phyloP scores from a whole-genome alignment of 2,329 filamentous ascomycete species.

The Trichophyton schoenleinii region DNA sequence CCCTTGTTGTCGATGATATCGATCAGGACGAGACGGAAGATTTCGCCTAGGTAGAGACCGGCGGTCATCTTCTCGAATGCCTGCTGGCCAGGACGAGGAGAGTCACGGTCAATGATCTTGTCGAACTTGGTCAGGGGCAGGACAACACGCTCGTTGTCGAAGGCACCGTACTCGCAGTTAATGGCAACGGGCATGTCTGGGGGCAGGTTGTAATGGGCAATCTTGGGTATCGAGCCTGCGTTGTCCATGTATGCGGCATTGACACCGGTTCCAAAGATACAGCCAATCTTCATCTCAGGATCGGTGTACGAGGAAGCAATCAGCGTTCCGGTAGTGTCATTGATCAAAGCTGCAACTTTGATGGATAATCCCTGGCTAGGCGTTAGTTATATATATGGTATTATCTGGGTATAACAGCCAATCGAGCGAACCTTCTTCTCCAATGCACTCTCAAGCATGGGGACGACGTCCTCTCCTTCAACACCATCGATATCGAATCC shows the following conservation, averaged over 20 bases:
- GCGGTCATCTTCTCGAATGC: conserved; percentile 98
- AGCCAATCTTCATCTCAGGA: conserved; percentile 80
- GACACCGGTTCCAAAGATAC: conserved; percentile 96
- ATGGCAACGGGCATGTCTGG: conserved; percentile 79
- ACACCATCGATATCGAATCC: conserved; percentile 90
- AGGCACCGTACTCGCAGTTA: conserved; percentile 96
- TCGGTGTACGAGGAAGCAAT: conserved; percentile 98
- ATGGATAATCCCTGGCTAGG: conserved; percentile 63
- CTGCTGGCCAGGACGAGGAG: conserved; percentile 84
- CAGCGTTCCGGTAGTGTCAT: conserved; percentile 93
- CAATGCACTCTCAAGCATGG: conserved; percentile 71
- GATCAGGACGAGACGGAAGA: conserved; percentile 77
- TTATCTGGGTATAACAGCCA: too few relatives aligned
- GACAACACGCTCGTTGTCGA: conserved; percentile 85
- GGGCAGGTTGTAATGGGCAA: conserved; percentile 80
- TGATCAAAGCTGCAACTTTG: conserved; percentile 85
- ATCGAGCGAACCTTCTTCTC: conserved; percentile 45
- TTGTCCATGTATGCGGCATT: conserved; percentile 98
- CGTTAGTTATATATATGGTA: background rate
- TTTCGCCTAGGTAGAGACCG: conserved; percentile 84
- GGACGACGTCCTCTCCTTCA: conserved; percentile 80
- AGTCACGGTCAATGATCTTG: conserved; percentile 75
- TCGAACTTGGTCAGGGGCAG: conserved; percentile 80
- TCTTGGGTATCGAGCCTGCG: conserved; percentile 80
- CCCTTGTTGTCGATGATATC: conserved; percentile 72